Conservation (phyloP, 306 rosid species). For the Lathyrus sativus region DNA sequence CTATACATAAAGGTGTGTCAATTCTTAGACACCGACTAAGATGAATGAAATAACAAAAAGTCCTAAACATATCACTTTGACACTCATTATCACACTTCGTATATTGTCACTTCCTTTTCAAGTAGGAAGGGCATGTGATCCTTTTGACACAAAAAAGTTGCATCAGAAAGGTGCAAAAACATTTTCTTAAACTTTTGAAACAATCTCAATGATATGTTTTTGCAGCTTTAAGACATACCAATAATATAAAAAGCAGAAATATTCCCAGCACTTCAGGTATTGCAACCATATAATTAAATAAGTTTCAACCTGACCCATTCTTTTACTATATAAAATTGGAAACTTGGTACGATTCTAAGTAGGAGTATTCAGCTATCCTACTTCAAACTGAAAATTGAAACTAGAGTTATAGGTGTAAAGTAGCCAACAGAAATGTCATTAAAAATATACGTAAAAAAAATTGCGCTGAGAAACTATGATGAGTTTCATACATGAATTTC, state of each 20-base stretch:
- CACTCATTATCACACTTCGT: not conserved
- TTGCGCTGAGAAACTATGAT: not conserved
- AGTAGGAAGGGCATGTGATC: not conserved
- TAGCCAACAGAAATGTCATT: slow-evolving; percentile 4
- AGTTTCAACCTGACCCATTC: not conserved
- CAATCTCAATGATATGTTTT: not conserved
- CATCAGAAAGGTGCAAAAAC: not conserved
- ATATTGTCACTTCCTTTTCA: not conserved
- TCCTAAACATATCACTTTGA: not conserved
- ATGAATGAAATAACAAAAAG: not conserved
- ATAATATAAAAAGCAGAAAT: not conserved
- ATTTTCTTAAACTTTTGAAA: slow-evolving; percentile 2
- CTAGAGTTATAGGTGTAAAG: slow-evolving; percentile 8
- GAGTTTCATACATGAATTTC: slow-evolving; percentile 54
- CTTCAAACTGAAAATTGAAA: not conserved
- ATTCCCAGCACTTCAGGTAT: not conserved
- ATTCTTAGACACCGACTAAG: slow-evolving; percentile 1
- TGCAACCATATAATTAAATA: not conserved
- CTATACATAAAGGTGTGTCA: slow-evolving; percentile 3
- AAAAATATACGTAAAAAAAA: not conserved
- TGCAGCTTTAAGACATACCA: not conserved
- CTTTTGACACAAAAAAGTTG: slow-evolving; percentile 1
- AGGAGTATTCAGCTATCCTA: slow-evolving; percentile 3
- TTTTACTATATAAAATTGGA: not conserved
- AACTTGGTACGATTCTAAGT: not conserved